phyloP scores from a whole-genome alignment of 2,329 filamentous ascomycete species.

The Hymenoscyphus fraxineus region DNA sequence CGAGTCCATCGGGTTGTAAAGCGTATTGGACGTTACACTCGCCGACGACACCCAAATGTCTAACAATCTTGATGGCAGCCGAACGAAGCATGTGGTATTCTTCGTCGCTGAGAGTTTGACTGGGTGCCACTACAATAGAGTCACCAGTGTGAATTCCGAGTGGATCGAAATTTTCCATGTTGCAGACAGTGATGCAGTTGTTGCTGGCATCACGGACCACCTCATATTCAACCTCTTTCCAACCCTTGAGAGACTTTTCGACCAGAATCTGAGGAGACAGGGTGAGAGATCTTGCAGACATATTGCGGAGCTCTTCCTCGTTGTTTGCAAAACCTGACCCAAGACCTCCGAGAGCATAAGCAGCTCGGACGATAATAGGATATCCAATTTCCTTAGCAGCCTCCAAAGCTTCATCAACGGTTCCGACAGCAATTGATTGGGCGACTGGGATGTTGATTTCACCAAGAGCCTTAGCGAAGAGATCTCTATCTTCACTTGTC shows the following conservation, averaged over 20 bases:
- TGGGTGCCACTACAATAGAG: conserved; percentile 95
- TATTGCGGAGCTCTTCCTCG: conserved; percentile 85
- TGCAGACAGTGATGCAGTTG: conserved; percentile 99
- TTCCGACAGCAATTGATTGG: conserved; percentile 88
- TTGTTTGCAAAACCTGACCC: conserved; percentile 96
- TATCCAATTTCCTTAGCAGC: conserved; percentile 87
- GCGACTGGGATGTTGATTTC: conserved; percentile 98
- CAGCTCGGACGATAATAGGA: conserved; percentile 95
- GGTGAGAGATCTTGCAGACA: conserved; percentile 88
- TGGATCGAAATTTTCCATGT: conserved; percentile 98
- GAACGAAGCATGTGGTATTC: conserved; percentile 99
- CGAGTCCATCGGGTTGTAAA: conserved; percentile 90
- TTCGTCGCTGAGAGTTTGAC: conserved; percentile 94
- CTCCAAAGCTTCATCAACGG: conserved; percentile 85
- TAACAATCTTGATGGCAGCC: conserved; percentile 96
- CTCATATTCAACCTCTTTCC: conserved; percentile 99
- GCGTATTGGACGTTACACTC: conserved; percentile 99
- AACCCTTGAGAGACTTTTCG: conserved; percentile 97
- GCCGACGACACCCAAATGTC: conserved; percentile 93
- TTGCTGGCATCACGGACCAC: conserved; percentile 95
- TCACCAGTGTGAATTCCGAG: conserved; percentile 97
- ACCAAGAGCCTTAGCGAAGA: conserved; percentile 92
- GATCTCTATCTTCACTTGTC: conserved; percentile 90
- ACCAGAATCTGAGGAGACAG: conserved; percentile 95
- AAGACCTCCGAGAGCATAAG: conserved; percentile 92